Evolutionary conservation across 2,329 filamentous ascomycete genomes (phyloP).

Genomic region (Colletotrichum sp.): DNA sequence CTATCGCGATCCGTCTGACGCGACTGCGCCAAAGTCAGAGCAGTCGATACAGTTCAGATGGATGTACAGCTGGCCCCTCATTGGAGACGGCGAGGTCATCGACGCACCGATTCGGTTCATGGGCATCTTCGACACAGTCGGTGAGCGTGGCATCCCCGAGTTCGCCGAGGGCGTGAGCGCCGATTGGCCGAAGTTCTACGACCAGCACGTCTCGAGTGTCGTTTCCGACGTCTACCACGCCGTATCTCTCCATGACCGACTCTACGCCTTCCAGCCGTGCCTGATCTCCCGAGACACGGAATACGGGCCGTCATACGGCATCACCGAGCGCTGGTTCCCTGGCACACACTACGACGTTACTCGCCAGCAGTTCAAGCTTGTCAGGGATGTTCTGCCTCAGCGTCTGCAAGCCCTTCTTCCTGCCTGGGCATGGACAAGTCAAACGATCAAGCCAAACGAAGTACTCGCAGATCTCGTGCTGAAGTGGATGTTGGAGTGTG

Average conservation of each 20-base stretch:
- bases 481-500: conserved; percentile 25
- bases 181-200: conserved; percentile 29
- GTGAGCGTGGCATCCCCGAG: conserved; percentile 24
- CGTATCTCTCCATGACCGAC: conserved; percentile 24
- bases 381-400: conserved; percentile 6
- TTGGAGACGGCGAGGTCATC: conserved; percentile 8
- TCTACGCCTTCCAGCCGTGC: conserved; percentile 25
- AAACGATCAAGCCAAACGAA: conserved; percentile 24
- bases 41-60: conserved; percentile 22
- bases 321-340: conserved; percentile 27
- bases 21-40: conserved; percentile 21
- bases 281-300: conserved; percentile 15
- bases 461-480: conserved; percentile 24
- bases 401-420: conserved; percentile 30
- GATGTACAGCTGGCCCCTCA: conserved; percentile 15
- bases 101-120: conserved; percentile 26
- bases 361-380: conserved; percentile 24
- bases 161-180: conserved; percentile 24
- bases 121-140: conserved; percentile 28
- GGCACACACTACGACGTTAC: conserved; percentile 28
- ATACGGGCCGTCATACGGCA: conserved; percentile 11
- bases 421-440: conserved; percentile 27
- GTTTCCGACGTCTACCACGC: conserved; percentile 28
- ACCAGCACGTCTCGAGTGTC: conserved; percentile 27
- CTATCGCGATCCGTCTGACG: conserved; percentile 23